Percentiles rank a stretch among this genome's conserved stretches.
phyloP scores from a whole-genome alignment of 1,139 yeast species.

The Blastobotrys indianensis region DNA sequence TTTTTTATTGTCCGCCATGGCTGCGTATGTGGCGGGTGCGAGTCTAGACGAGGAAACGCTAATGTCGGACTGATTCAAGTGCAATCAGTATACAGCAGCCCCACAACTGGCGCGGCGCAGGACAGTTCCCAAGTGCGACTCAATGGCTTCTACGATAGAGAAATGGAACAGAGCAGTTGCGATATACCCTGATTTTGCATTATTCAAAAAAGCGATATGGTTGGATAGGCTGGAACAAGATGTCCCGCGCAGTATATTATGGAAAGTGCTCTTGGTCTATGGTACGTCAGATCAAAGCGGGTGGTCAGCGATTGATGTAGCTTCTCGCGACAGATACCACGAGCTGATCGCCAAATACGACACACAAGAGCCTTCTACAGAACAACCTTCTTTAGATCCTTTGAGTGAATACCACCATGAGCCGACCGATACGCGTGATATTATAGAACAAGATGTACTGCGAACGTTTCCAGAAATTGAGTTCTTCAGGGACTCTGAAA shows the following conservation, averaged over 20 bases:
- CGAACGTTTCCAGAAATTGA: slow-evolving; percentile 55
- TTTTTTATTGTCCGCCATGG: not conserved
- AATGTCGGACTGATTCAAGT: too few species aligned
- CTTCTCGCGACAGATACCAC: slow-evolving; percentile 14
- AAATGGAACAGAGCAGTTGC: slow-evolving; percentile 11
- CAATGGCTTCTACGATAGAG: slow-evolving; percentile 1
- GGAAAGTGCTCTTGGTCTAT: slow-evolving; percentile 26
- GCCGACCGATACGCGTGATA: slow-evolving; percentile 16
- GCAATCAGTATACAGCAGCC: not conserved
- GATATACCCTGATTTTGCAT: slow-evolving; percentile 16
- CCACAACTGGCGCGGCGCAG: not conserved
- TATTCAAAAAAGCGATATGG: slow-evolving; percentile 16
- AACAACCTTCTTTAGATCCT: slow-evolving; percentile 5
- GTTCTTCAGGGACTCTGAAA: slow-evolving; percentile 35
- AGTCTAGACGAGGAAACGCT: not conserved
- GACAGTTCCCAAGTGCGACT: not conserved
- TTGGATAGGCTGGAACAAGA: slow-evolving; percentile 15
- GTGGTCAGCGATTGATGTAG: slow-evolving; percentile 19
- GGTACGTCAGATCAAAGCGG: slow-evolving; percentile 20
- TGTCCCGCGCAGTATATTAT: slow-evolving; percentile 24
- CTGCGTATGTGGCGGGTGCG: not conserved
- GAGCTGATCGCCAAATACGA: slow-evolving; percentile 7
- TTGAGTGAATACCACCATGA: slow-evolving; percentile 1
- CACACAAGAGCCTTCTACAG: not conserved
- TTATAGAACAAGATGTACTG: slow-evolving; percentile 42